Evolutionary conservation across 1,284 basidiomycete genomes (phyloP), one percentile per base, ranked within the genome.

Genomic region (Exobasidium rhododendri): DNA sequence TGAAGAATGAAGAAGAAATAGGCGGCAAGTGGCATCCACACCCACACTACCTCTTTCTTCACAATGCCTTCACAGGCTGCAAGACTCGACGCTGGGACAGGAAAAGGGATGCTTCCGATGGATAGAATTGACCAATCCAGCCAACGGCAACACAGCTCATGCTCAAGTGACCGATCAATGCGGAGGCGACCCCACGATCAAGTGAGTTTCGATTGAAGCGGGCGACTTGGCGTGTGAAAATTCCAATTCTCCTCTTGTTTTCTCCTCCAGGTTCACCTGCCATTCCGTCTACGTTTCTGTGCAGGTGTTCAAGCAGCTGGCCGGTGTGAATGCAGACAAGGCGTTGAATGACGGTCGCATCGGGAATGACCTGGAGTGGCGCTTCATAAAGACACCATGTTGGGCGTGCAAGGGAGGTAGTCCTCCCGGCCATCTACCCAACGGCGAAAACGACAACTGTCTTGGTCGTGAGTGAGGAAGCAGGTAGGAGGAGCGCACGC

Each of bases 151-250:
- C 46, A 22, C 24, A 3, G 22, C 56, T 5, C 40, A 49, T 14
- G 57, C 49, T 29, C 40, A 30, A 30, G 45, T 58, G 6, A 26
- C 6, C 3, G 57, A 58, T 47, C 10, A 45, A 31, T 58, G 57
- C n/a, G 57, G 57, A 3, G 57, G 26, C 7, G 40, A n/a, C 30
- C 14, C 46, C n/a, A n/a, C n/a, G n/a, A n/a, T 22, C 20, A 5
- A 14, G 2, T 2, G 7, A 47, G 46, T 3, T 58, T 58, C n/a
- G 57, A 43, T 17, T 58, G 57, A 31, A 51, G 45, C 29, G 57
- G 52, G 17, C 35, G 7, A 40, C 35, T 40, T 40, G 7, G 35
- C 7, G 17, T 17, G 17, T 40, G 35, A 40, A 40, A 7, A 40
- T 17, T 40, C 10, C 17, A 17, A 7, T 40, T 10, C 7, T 10